Evolutionary conservation across 2,329 filamentous ascomycete species (phyloP), one percentile per base, ranked within the genome.

Genomic region (Juglanconis juglandina): DNA sequence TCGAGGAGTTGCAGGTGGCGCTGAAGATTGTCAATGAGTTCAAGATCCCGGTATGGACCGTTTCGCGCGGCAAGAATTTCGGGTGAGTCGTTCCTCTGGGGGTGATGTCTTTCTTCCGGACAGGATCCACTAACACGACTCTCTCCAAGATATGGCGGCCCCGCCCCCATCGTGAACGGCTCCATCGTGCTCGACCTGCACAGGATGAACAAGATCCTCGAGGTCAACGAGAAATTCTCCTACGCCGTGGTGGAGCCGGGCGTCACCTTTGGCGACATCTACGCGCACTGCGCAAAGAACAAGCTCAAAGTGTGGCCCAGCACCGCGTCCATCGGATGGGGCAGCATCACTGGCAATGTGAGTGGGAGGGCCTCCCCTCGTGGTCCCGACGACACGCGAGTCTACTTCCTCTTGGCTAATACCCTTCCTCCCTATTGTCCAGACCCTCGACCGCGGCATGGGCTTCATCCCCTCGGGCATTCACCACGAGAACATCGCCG

Each of bases 321-420:
- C 62, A 75, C 75, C 14, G 77, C 80, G 1, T 79, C 77, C 32
- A 70, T 83, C 8, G 80, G 79, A 33, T 81, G 80, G 70, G 80
- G 79, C 1, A 76, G 73, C 37, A 73, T 82, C 4, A 66, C 82
- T 30, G 80, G 80, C 2, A 82, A 83, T 65, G 72, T 75, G 59
- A 34, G 73, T 70, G 34, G 1, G 24, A 17, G 17, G 17, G 17
- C 17, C 17, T 17, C 17, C 17, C 17, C 17, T 17, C 17, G 17
- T 17, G 17, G 17, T 17, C 17, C 17, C 17, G 17, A 17, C 56
- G 55, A 30, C 68, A 64, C 7, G 63, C 62, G 11, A 67, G 72
- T 33, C 70, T 69, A 13, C 69, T 70, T 53, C 68, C 5, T 41
- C 3, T 6, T 39, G 2, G 17, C 17, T 17, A 14, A 1, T 5